Base-by-base conservation (phyloP, 2,329 filamentous ascomycete genomes). In the Aspergillus luchuensis region DNA sequence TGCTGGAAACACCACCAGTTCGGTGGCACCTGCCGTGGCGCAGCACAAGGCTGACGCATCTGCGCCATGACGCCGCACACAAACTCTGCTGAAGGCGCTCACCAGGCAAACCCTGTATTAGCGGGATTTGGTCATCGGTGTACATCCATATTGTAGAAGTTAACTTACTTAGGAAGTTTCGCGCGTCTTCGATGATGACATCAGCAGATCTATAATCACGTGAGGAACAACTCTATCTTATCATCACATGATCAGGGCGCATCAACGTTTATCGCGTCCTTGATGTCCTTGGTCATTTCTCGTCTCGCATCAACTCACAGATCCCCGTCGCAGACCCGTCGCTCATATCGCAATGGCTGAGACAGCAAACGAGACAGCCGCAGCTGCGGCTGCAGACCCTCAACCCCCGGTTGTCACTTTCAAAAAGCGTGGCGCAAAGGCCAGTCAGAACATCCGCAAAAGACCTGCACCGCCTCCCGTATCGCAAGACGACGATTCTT, bases 371-470 rank as follows among this genome's bases (percentile, higher is more conserved):
- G 47, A 50, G 4, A 28, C 15, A 8, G 47, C 47, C 7, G 23
- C 47, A 30, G 25, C 47, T 11, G 47, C 47, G 2, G 47, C 47
- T 30, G 23, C 28, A 30, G 47, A 33, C 8, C n/a, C 47, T 10
- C 47, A 72, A 21, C 47, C 67, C 5, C 64, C 68, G 45, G 49
- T 63, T 7, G 57, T 80, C 50, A 69, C 75, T 15, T 97, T 97
- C 85, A 97, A 96, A 77, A 96, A 95, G 77, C 87, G 93, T 74
- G 84, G 87, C 66, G 85, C 85, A 71, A 96, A 92, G 74, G 85
- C 84, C 63, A 93, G 91, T 72, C 84, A 88, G 53, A 92, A 88
- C 71, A 81, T 93, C 57, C 87, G 93, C 72, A 97, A 96, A 81
- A 87, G 91, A 66, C 86, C 90, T 19, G 87, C 89, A 28, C 91